Conservation (phyloP, 345 rosid species). For the Hypericum perforatum region DNA sequence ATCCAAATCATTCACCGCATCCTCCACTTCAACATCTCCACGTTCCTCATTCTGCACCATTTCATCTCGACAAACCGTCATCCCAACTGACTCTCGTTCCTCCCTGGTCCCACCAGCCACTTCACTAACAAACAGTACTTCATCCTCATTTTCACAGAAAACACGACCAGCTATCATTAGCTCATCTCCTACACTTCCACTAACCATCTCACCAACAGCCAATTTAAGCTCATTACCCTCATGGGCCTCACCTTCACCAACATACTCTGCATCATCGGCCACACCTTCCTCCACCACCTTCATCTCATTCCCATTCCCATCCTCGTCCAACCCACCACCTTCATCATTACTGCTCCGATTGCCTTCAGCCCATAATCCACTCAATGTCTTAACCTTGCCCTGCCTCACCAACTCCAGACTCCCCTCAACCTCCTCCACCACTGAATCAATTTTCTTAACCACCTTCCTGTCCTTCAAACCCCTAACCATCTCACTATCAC, state of each 20-base stretch:
- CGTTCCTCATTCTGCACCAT: slow-evolving; percentile 18
- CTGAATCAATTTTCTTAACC: too few relatives aligned
- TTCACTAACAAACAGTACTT: slow-evolving; percentile 1
- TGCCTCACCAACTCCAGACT: too few relatives aligned
- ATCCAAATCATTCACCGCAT: neutral
- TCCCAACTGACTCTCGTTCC: slow-evolving; percentile 15
- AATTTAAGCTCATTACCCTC: slow-evolving; percentile 9
- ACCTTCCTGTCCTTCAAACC: too few relatives aligned
- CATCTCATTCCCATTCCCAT: neutral
- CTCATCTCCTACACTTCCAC: slow-evolving; percentile 16
- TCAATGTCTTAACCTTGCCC: too few relatives aligned
- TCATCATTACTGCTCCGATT: too few relatives aligned
- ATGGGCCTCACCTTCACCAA: neutral
- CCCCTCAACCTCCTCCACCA: too few relatives aligned
- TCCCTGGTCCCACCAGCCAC: slow-evolving; percentile 5
- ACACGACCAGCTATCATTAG: slow-evolving; percentile 12
- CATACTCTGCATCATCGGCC: too few relatives aligned
- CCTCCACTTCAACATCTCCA: slow-evolving; percentile 10
- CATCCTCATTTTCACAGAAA: slow-evolving; percentile 15
- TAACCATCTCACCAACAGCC: slow-evolving; percentile 14
- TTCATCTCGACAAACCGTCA: slow-evolving; percentile 21
- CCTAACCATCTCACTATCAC: too few relatives aligned
- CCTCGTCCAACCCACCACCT: neutral
- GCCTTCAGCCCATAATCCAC: too few relatives aligned
- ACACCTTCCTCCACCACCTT: slow-evolving; percentile 3